phyloP scores from a whole-genome alignment of 2,329 filamentous ascomycete genomes.

The Ambrosiella beaveri region DNA sequence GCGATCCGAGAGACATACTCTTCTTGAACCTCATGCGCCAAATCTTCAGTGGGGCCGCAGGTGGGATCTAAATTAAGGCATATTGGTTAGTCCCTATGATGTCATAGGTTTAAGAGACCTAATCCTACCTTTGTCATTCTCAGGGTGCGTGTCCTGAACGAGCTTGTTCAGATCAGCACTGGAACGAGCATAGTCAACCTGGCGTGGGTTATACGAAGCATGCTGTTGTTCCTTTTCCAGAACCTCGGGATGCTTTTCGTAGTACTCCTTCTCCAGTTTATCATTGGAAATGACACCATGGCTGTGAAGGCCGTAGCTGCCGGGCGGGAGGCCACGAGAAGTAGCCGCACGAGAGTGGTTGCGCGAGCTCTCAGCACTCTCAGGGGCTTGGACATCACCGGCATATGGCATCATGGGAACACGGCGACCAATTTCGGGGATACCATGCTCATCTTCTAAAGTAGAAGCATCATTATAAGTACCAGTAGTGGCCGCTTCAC shows the following conservation, averaged over 20 bases:
- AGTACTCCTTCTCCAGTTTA: constrained; percentile 81
- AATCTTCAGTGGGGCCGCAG: constrained; percentile 67
- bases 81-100: not conserved
- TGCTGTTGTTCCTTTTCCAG: constrained; percentile 53
- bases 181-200: constrained; percentile 65
- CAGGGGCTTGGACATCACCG: constrained; percentile 85
- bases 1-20: constrained; percentile 63
- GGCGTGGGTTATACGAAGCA: constrained; percentile 35
- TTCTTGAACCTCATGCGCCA: constrained; percentile 74
- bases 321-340: constrained; percentile 54
- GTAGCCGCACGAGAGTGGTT: constrained; percentile 57
- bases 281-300: constrained; percentile 62
- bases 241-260: constrained; percentile 76
- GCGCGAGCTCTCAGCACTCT: constrained; percentile 24
- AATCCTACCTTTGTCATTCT: constrained; percentile 9
- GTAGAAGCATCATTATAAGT: not conserved
- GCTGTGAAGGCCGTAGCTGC: constrained; percentile 84
- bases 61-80: not conserved
- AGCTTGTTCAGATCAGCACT: constrained; percentile 82
- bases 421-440: constrained; percentile 78
- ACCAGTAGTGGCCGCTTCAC: constrained; percentile 18
- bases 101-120: constrained; percentile 1
- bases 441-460: constrained; percentile 61
- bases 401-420: constrained; percentile 89
- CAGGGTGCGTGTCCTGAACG: constrained; percentile 46